Conservation (phyloP, 1,139 yeast species). For the Scheffersomyces stambukii region DNA sequence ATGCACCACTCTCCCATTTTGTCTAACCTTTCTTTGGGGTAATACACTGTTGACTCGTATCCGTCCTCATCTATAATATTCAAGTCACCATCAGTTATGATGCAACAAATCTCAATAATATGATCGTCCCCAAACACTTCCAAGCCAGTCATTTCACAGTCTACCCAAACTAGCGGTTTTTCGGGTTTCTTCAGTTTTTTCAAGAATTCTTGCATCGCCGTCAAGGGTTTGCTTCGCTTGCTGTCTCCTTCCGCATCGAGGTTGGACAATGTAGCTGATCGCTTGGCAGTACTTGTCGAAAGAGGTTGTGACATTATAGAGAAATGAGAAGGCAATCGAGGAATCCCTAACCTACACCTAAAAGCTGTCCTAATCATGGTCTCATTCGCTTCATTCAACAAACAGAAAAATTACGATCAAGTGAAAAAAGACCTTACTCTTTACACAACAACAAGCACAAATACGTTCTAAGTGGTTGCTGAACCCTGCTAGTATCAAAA, state of each 20-base stretch:
- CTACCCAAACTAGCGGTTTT: conserved; percentile 75
- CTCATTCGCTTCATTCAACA: too few relatives aligned
- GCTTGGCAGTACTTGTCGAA: too few relatives aligned
- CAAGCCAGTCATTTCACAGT: conserved; percentile 87
- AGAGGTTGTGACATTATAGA: too few relatives aligned
- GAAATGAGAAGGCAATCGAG: too few relatives aligned
- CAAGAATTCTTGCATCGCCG: neutral
- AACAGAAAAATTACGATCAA: too few relatives aligned
- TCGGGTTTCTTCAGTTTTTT: conserved; percentile 3
- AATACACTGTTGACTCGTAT: conserved; percentile 78
- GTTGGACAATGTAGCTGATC: neutral
- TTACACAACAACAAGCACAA: neutral
- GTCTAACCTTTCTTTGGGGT: conserved; percentile 60
- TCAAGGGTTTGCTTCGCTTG: neutral
- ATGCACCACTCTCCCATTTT: conserved; percentile 85
- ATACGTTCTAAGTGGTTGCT: too few relatives aligned
- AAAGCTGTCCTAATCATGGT: too few relatives aligned
- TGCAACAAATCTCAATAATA: conserved; percentile 89
- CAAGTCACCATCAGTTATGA: conserved; percentile 79
- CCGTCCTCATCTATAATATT: conserved; percentile 64
- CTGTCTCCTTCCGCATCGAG: too few relatives aligned
- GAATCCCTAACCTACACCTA: too few relatives aligned
- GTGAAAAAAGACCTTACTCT: too few relatives aligned
- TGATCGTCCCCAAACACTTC: conserved; percentile 62
- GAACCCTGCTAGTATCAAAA: neutral